These are phyloP conservation scores for Durio zibethinus DNA, from an alignment of 345 rosid species.

Conservation along the genomic window DNA sequence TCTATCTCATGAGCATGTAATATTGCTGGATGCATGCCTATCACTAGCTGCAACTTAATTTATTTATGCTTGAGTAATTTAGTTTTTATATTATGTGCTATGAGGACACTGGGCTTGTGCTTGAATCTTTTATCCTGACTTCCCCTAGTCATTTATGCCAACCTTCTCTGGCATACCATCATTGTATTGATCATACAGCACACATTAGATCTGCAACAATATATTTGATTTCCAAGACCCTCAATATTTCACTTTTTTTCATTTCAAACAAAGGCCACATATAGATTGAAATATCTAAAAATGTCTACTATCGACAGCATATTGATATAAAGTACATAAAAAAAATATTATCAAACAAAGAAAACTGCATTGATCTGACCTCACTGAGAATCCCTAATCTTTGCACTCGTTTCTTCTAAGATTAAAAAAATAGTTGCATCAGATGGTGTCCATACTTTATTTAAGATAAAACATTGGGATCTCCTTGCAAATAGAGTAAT, in stretches of 20 bases:
- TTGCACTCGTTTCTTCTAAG: not conserved
- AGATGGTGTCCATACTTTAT: not conserved
- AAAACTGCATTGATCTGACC: not conserved
- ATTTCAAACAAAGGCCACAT: not conserved
- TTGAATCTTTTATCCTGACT: no score
- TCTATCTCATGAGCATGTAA: not conserved
- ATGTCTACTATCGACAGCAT: not conserved
- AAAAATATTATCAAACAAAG: not conserved
- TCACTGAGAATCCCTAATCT: not conserved
- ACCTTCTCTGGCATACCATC: not conserved
- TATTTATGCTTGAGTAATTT: not conserved
- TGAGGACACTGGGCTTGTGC: not conserved
- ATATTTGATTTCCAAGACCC: not conserved
- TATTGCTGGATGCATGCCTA: not conserved
- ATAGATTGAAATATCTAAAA: not conserved
- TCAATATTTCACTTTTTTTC: not conserved
- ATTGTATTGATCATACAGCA: not conserved
- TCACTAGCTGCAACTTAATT: not conserved
- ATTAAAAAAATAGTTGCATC: not conserved
- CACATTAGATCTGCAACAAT: not conserved
- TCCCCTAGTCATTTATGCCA: not conserved
- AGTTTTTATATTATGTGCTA: not conserved
- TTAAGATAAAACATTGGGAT: not conserved
- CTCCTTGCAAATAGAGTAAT: not conserved
- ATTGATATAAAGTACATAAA: not conserved